Evolutionary conservation across 169 alveolate genomes (phyloP), one percentile per base, ranked within the genome.

Genomic region (Eimeria sp.): DNA sequence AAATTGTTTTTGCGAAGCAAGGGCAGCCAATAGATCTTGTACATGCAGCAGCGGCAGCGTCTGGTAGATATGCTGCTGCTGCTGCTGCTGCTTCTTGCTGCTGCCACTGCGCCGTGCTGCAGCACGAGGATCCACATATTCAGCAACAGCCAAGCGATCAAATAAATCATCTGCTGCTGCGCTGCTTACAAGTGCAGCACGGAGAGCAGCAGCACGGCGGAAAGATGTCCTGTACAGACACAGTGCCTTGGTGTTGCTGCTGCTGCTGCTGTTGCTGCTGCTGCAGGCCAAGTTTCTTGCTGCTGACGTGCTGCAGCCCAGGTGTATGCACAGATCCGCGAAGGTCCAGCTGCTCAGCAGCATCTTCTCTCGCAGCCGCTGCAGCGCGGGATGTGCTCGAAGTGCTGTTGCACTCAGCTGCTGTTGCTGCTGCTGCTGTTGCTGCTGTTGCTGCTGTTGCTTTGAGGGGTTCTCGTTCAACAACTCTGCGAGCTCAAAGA

Each of bases 321-420:
- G 11, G 70, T 80, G 89, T 22, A 80, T n/a, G 70, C 72, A 80
- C 72, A 80, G 43, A 25, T 80, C 89, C 20, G 89, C 89, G 72
- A 80, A 80, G n/a, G 89, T 80, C 89, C 89, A 80, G 89, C 89
- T 80, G 72, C 89, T 80, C 30, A 22, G n/a, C 72, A 80, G 89
- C 89, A 80, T 80, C 89, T 45, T 80, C 27, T 80, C 89, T 34
- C 89, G 65, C 70, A 80, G 89, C 72, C 72, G 89, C 89, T 80
- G 89, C 61, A 80, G 89, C 89, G 89, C 89, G 5, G 89, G 89
- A 72, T 80, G 89, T 6, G 43, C 47, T 16, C 89, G 89, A 27
- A 80, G 89, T 18, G 89, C 89, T 51, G 89, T 25, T 80, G 89
- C 89, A 49, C 70, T 45, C 22, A 80, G 70, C 54, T 61, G 13